Evolutionary conservation across 495 filamentous ascomycete species (phyloP).

Genomic region (Penicillium cataractarum): DNA sequence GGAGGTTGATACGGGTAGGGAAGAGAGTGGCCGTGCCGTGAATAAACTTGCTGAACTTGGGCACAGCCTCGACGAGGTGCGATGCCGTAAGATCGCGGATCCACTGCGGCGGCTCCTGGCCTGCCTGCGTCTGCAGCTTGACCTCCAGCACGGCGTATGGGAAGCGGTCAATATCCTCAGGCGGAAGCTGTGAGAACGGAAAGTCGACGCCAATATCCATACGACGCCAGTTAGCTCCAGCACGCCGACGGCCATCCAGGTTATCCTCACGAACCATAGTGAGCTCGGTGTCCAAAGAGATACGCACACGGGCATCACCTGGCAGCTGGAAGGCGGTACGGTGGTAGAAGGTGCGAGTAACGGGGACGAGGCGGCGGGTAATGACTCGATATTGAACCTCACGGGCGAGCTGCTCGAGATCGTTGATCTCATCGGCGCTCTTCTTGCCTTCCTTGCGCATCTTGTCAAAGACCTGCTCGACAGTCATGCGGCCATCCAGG

Average conservation of each 20-base stretch:
- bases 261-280: constrained; percentile 96
- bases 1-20: constrained; percentile 81
- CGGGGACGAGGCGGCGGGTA: constrained; percentile 79
- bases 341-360: constrained; percentile 94
- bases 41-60: constrained; percentile 99
- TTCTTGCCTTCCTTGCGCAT: constrained; percentile 93
- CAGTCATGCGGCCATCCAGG: constrained; percentile 76
- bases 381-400: constrained; percentile 94
- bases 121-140: constrained; percentile 94
- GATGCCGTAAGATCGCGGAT: constrained; percentile 88
- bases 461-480: constrained; percentile 88
- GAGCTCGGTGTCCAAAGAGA: constrained; percentile 95
- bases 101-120: constrained; percentile 97
- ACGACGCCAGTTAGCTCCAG: constrained; percentile 90
- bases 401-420: constrained; percentile 84
- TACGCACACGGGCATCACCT: constrained; percentile 92
- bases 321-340: constrained; percentile 97
- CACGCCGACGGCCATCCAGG: constrained; percentile 73
- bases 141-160: constrained; percentile 97
- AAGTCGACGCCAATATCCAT: constrained; percentile 98
- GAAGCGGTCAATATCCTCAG: constrained; percentile 85
- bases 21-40: constrained; percentile 89
- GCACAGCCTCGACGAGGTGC: constrained; percentile 95
- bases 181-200: constrained; percentile 86
- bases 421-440: constrained; percentile 81